Base-by-base conservation (phyloP, 2,329 filamentous ascomycete species). In the Sarocladium brachiariae region DNA sequence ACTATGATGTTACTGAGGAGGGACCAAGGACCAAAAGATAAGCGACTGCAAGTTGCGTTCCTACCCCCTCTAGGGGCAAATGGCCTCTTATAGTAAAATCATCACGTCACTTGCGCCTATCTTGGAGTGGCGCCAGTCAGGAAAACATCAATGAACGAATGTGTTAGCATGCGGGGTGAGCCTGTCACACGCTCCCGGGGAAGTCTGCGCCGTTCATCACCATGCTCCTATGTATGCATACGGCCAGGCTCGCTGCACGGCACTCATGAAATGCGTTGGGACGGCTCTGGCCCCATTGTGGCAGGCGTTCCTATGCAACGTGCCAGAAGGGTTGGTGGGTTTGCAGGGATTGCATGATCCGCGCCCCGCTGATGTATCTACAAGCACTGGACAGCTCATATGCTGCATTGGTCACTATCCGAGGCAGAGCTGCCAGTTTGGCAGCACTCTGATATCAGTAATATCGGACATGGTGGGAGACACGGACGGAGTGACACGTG, bases 401-500 rank as follows among this genome's bases (percentile, higher is more conserved):
- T 47, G 24, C 33, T n/a, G 24, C 27, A 19, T 47, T 19, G 25
- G 43, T 9, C 23, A n/a, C 14, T 33, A 47, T 47, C 27, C 43
- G 25, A 47, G 27, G 25, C 25, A 31, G 27, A 7, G 9, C 23
- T 6, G 23, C 13, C 21, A 8, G 6, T 7, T 39, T 19, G 37
- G 23, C 16, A 18, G n/a, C n/a, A 16, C 11, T 43, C 21, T 27
- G n/a, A 21, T 30, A 25, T 21, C 4, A 25, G 27, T 27, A 30
- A 45, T 10, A 45, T 45, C 21, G n/a, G 27, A 13, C 43, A n/a
- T 33, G 43, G 24, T 19, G 43, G 18, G 27, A 30, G 13, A 13
- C 7, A 13, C 27, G 25, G 43, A 33, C 27, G 43, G 25, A n/a
- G 19, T 47, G 43, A 47, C 43, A 47, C 43, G 43, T 47, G 39